phyloP scores from a whole-genome alignment of 31 red algal genomes.

The Odonthalia washingtoniensis region DNA sequence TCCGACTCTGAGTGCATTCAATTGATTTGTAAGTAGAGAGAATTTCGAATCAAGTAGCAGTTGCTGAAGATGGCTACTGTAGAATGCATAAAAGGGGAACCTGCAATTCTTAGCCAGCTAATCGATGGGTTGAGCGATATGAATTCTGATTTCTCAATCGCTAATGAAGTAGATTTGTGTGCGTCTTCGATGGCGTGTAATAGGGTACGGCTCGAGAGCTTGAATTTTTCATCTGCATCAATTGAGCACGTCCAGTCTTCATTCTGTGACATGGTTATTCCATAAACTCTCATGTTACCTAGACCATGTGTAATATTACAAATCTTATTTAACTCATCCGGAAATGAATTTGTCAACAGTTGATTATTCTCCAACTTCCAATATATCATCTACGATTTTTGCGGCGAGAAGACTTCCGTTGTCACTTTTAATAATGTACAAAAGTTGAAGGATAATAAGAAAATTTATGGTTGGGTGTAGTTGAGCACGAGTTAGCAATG shows the following conservation, averaged over 20 bases:
- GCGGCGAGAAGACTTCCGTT: not conserved
- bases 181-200: not conserved
- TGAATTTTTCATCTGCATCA: constrained; percentile 3
- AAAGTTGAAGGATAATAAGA: not conserved
- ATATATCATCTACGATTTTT: constrained; percentile 15
- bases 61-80: not conserved
- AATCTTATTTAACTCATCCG: not conserved
- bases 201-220: not conserved
- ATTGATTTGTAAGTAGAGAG: not conserved
- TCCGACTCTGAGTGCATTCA: not conserved
- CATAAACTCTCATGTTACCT: not conserved
- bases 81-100: not conserved
- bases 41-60: not conserved
- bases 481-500: no score
- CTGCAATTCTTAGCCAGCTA: not conserved
- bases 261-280: not conserved
- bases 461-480: no score
- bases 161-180: not conserved
- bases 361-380: not conserved
- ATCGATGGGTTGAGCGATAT: not conserved
- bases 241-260: not conserved
- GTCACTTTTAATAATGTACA: not conserved
- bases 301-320: not conserved
- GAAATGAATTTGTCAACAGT: not conserved
- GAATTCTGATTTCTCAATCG: not conserved